Base-by-base conservation (phyloP, 2,329 filamentous ascomycete genomes). In the Curvularia verruculosa region DNA sequence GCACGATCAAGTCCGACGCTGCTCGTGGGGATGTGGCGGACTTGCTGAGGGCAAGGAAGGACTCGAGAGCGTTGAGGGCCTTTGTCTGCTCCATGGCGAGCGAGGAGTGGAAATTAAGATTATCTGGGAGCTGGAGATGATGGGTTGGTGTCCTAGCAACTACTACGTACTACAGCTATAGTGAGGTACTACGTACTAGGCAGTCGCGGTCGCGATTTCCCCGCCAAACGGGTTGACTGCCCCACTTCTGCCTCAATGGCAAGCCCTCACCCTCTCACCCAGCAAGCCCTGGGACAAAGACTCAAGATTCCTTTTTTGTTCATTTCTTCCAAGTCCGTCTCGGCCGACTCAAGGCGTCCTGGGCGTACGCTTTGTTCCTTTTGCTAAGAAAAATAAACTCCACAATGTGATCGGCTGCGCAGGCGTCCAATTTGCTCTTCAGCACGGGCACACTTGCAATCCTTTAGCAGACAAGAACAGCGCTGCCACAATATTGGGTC, bases 41-140 rank as follows among this genome's bases (percentile, higher is more conserved):
- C 75, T 93, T 95, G 71, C 90, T 89, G 63, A 97, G 89, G 50
- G 90, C 89, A 58, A 99, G 82, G 80, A 94, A 98, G n/a, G 93
- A 92, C 83, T 96, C 82, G 10, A 83, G 81, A 52, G 80, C 86
- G 65, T 87, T 86, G 63, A 88, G 79, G 34, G 79, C 81, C 65
- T 82, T 83, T 48, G 81, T 85, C 76, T 93, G 89, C 79, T 91
- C 89, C 90, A 93, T 93, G 45, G n/a, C 65, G 53, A 10, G 31
- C 19, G 41, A n/a, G 21, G 3, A 2, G 49, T n/a, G 9, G 24
- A 18, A n/a, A n/a, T 29, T 31, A 29, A 5, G 23, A 19, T 54
- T 45, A 19, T 21, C 13, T 28, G 24, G n/a, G 19, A 6, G 19
- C 7, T 12, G 8, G 21, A 26, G 19, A 39, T 4, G 19, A 9